phyloP scores from a whole-genome alignment of 2,329 filamentous ascomycete genomes.

The Madurella fahalii region DNA sequence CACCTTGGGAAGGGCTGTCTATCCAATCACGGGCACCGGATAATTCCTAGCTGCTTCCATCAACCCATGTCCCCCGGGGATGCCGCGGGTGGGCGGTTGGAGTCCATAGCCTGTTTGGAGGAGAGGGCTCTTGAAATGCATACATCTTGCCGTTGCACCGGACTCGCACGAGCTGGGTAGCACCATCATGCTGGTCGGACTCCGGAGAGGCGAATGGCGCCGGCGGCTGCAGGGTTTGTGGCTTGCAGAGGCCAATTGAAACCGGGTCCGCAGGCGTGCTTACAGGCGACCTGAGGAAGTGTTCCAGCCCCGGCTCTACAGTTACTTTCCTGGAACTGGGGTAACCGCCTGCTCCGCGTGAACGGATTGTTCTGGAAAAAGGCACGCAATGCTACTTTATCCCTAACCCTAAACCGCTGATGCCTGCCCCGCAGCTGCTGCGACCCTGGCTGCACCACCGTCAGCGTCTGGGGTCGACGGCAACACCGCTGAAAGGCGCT shows the following conservation, averaged over 20 bases:
- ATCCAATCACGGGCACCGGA: slow-evolving; percentile 17
- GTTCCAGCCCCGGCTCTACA: too few species aligned
- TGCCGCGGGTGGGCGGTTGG: too few species aligned
- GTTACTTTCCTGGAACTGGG: not conserved
- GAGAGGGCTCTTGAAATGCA: too few species aligned
- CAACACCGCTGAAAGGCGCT: too few species aligned
- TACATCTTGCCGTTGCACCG: not conserved
- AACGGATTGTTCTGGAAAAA: too few species aligned
- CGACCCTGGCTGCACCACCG: too few species aligned
- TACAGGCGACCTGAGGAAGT: not conserved
- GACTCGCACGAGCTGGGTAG: not conserved
- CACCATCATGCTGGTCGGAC: not conserved
- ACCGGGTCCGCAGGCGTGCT: not conserved
- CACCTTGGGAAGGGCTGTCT: not conserved
- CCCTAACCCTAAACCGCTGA: slow-evolving; percentile 1
- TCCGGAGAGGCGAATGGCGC: not conserved
- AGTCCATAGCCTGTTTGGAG: not conserved
- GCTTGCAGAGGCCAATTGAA: not conserved
- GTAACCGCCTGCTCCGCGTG: too few species aligned
- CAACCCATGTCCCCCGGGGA: slow-evolving; percentile 18
- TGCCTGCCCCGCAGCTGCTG: too few species aligned
- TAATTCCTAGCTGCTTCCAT: slow-evolving; percentile 9
- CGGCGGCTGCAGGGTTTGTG: too few species aligned
- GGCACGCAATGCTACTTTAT: too few species aligned
- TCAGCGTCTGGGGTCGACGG: too few species aligned